Evolutionary conservation across 306 rosid genomes (phyloP).

Genomic region (Citrullus mucosospermus): DNA sequence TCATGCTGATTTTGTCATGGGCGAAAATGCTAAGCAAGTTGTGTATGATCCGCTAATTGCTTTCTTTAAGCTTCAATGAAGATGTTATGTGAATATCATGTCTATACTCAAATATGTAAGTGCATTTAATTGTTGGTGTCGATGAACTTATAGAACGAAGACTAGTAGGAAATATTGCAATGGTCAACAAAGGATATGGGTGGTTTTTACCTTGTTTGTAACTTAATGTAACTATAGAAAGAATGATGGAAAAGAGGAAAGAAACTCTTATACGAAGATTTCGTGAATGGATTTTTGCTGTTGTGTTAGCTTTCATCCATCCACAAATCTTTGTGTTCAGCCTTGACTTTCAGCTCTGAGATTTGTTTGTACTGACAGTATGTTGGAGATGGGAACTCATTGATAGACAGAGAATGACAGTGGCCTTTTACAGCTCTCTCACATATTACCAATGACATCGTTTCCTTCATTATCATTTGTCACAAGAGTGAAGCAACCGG

Average conservation of each 20-base stretch:
- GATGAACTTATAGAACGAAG: neutral
- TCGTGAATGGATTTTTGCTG: neutral
- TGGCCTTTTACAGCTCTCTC: neutral
- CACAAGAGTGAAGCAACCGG: no score
- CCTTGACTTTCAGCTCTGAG: neutral
- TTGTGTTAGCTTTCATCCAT: neutral
- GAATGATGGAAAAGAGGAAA: neutral
- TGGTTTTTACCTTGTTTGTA: neutral
- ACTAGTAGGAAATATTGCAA: neutral
- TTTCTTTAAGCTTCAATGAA: constrained; percentile 51
- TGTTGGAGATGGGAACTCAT: neutral
- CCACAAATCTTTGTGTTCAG: neutral
- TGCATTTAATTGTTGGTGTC: neutral
- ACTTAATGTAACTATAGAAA: neutral
- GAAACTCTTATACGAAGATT: neutral
- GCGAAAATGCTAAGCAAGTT: constrained; percentile 45
- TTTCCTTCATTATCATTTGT: neutral
- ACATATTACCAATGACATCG: neutral
- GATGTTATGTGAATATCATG: neutral
- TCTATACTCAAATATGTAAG: neutral
- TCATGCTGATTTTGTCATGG: constrained; percentile 76
- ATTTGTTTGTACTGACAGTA: neutral
- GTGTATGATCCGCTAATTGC: constrained; percentile 62
- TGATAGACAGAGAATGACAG: neutral
- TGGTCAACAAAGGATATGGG: neutral